Evolutionary conservation across 768 basidiomycete species (phyloP).

Genomic region (Boletellus emodensis): DNA sequence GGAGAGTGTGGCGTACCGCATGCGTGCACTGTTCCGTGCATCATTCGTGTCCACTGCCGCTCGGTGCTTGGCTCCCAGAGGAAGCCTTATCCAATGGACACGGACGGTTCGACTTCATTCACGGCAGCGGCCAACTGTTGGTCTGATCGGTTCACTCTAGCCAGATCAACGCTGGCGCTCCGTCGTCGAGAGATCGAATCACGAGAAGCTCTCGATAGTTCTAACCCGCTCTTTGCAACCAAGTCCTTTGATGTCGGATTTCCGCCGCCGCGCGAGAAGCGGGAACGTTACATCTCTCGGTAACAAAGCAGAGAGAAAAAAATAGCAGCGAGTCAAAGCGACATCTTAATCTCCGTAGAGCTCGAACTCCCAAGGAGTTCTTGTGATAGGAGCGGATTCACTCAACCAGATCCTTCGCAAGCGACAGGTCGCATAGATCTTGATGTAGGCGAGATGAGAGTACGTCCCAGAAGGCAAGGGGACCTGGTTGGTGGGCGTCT

Average conservation of each 20-base stretch:
- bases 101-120: slow-evolving; percentile 2
- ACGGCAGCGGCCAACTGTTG: slow-evolving; percentile 18
- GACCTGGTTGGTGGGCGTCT: slow-evolving; percentile 13
- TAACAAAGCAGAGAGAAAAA: slow-evolving; percentile 11
- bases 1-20: slow-evolving; percentile 13
- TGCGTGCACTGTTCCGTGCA: slow-evolving; percentile 1
- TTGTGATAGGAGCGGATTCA: slow-evolving; percentile 48
- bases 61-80: slow-evolving; percentile 7
- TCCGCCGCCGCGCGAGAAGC: slow-evolving; percentile 11
- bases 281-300: slow-evolving; percentile 17
- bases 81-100: slow-evolving; percentile 9
- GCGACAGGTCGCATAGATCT: slow-evolving; percentile 75
- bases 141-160: slow-evolving; percentile 12
- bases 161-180: slow-evolving; percentile 23
- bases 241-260: slow-evolving; percentile 13
- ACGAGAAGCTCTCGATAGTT: slow-evolving; percentile 20
- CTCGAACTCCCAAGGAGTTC: slow-evolving; percentile 73
- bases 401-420: slow-evolving; percentile 75
- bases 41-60: slow-evolving; percentile 1
- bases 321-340: not conserved
- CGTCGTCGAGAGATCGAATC: slow-evolving; percentile 10
- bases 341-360: slow-evolving; percentile 45
- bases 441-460: slow-evolving; percentile 67
- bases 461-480: slow-evolving; percentile 50
- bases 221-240: slow-evolving; percentile 18